Percentiles rank a stretch among this genome's conserved stretches.
phyloP scores from a whole-genome alignment of 2,329 filamentous ascomycete genomes.

The Coleophoma cylindrospora region DNA sequence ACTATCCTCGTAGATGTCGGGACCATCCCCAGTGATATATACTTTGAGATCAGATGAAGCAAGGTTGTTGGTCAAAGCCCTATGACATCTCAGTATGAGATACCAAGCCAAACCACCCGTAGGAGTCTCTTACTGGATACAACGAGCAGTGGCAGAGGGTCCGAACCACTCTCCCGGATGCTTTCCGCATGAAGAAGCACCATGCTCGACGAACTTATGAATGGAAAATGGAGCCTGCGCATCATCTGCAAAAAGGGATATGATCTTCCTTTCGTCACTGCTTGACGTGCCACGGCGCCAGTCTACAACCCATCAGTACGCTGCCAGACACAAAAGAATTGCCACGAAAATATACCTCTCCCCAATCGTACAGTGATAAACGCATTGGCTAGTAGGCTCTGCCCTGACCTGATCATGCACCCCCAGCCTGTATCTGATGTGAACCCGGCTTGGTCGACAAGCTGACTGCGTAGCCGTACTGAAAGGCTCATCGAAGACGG shows the following conservation, averaged over 20 bases:
- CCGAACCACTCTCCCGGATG: constrained; percentile 98
- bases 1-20: constrained; percentile 88
- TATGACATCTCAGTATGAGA: constrained; percentile 30
- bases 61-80: constrained; percentile 68
- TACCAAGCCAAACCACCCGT: neutral
- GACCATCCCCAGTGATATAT: constrained; percentile 84
- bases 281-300: constrained; percentile 65
- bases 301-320: constrained; percentile 38
- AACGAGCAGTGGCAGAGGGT: constrained; percentile 89
- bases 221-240: constrained; percentile 86
- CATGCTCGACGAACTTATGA: constrained; percentile 88
- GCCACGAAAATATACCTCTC: constrained; percentile 53
- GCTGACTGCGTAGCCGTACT: constrained; percentile 75
- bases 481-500: constrained; percentile 70
- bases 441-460: constrained; percentile 77
- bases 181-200: constrained; percentile 82
- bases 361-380: constrained; percentile 69
- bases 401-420: constrained; percentile 96
- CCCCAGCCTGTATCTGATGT: constrained; percentile 95
- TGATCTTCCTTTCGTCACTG: constrained; percentile 62
- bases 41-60: constrained; percentile 63
- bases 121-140: constrained; percentile 68
- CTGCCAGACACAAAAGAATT: neutral
- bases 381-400: constrained; percentile 86
- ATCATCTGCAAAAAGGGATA: constrained; percentile 84